A percentile compares a stretch with the other conserved stretches of the same genome.
These are phyloP conservation scores for Thuidium tamariscinum DNA, from an alignment of 225 moss, liverwort and hornwort genomes.

Conservation along the genomic window DNA sequence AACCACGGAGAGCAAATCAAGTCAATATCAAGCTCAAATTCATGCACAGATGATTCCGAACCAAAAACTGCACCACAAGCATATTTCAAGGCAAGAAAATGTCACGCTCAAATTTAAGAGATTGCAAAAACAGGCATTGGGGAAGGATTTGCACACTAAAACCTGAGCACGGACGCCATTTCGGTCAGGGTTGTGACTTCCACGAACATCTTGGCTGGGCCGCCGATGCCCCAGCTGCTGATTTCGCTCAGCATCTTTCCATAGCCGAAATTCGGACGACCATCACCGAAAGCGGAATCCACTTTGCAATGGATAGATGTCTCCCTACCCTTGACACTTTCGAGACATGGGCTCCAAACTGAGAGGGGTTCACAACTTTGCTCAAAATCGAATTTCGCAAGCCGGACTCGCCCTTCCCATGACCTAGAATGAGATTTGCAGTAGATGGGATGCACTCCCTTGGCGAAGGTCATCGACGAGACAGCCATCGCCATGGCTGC, in stretches of 20 bases:
- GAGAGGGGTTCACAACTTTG: neutral
- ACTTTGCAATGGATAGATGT: neutral
- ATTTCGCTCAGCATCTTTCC: slow-evolving; percentile 75
- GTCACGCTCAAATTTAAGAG: neutral
- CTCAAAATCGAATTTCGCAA: neutral
- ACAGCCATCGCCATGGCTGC: slow-evolving; percentile 1
- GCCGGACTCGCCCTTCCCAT: neutral
- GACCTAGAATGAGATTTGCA: neutral
- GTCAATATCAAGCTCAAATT: neutral
- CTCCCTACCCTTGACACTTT: neutral
- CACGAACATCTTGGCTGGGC: slow-evolving; percentile 79
- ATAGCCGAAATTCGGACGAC: neutral
- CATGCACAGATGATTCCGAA: neutral
- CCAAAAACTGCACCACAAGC: neutral
- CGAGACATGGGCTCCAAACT: neutral
- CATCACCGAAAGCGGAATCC: neutral
- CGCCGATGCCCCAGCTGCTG: slow-evolving; percentile 81
- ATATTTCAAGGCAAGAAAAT: neutral
- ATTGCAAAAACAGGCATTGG: neutral
- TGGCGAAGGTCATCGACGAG: neutral
- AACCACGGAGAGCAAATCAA: neutral
- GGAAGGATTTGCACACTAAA: neutral
- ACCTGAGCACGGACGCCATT: slow-evolving; percentile 73
- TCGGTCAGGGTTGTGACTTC: slow-evolving; percentile 55
- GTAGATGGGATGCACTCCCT: neutral